Evolutionary conservation across 1,284 basidiomycete genomes (phyloP), one percentile per base, ranked within the genome.

Genomic region (Austroboletus niveus): DNA sequence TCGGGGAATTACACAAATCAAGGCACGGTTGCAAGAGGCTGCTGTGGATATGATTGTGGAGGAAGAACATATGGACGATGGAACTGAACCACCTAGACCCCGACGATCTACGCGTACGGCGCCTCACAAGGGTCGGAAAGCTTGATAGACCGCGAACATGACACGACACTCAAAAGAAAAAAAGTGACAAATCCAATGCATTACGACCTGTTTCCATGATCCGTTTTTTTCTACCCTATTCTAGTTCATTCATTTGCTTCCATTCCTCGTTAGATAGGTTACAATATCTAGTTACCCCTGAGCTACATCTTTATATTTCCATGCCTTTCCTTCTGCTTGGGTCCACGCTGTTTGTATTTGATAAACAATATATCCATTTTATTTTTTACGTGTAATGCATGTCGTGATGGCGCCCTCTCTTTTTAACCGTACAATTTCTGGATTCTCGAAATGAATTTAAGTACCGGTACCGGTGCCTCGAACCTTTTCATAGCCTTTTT

Each of bases 21-120:
- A 54, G 46, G 49, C 58, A 10, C 57, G 51, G n/a, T 55, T 63
- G 41, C 55, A 65, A 40, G 67, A 69, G 35, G 62, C 54, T n/a
- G 66, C 52, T 20, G 54, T 8, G 27, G 66, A 31, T 3, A 65
- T 66, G 68, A 39, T 49, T 3, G 56, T 69, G n/a, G 65, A 65
- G 30, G 69, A 66, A 36, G 67, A 67, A n/a, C 63, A 68, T 31
- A 34, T 53, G 45, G 48, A 57, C 12, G 68, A 70, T 4, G 57
- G 47, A 14, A 59, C 50, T 3, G 54, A 57, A n/a, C 57, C 62
- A 5, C 55, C 66, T 1, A 55, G 17, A 38, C 62, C 60, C 17
- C 58, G 64, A 49, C 57, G 66, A 17, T 67, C 64, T 22, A 22
- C 61, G 5, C 65, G 66, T n/a, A 45, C 57, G 6, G 48, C 63